A percentile compares a stretch with the other conserved stretches of the same genome.
These are phyloP conservation scores for Dothistroma pini DNA, from an alignment of 2,329 filamentous ascomycete species.

Conservation along the genomic window DNA sequence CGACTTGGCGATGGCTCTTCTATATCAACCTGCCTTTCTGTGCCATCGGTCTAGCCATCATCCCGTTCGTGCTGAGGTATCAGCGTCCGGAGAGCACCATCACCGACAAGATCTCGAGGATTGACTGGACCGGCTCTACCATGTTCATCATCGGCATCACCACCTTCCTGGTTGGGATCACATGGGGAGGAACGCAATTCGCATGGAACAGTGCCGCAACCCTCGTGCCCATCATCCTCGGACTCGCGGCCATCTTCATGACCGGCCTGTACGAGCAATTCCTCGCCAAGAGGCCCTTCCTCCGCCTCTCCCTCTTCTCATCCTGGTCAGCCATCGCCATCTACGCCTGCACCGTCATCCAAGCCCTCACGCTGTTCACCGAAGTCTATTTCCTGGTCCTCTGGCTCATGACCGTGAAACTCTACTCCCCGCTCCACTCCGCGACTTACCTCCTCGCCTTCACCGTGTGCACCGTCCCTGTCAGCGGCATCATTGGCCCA, in stretches of 20 bases:
- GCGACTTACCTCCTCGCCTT: slow-evolving; percentile 41
- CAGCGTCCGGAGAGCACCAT: slow-evolving; percentile 35
- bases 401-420: slow-evolving; percentile 42
- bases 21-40: slow-evolving; percentile 40
- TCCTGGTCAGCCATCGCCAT: slow-evolving; percentile 29
- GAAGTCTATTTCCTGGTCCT: slow-evolving; percentile 43
- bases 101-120: slow-evolving; percentile 18
- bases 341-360: slow-evolving; percentile 32
- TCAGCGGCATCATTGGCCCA: slow-evolving; percentile 27
- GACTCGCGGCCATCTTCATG: slow-evolving; percentile 32
- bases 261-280: slow-evolving; percentile 24
- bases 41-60: slow-evolving; percentile 30
- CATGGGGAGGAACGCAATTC: slow-evolving; percentile 37
- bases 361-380: slow-evolving; percentile 31
- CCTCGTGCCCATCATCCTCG: slow-evolving; percentile 35
- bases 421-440: slow-evolving; percentile 37
- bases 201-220: slow-evolving; percentile 37
- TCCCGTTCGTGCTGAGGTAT: slow-evolving; percentile 50
- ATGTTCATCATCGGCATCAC: slow-evolving; percentile 27
- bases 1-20: slow-evolving; percentile 37
- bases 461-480: slow-evolving; percentile 26
- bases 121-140: slow-evolving; percentile 28
- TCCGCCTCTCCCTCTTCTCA: slow-evolving; percentile 33
- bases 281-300: slow-evolving; percentile 26
- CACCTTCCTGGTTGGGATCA: slow-evolving; percentile 32